Base-by-base conservation (phyloP, 371 early-diverging fungal species). In the Gilbertella persicaria region DNA sequence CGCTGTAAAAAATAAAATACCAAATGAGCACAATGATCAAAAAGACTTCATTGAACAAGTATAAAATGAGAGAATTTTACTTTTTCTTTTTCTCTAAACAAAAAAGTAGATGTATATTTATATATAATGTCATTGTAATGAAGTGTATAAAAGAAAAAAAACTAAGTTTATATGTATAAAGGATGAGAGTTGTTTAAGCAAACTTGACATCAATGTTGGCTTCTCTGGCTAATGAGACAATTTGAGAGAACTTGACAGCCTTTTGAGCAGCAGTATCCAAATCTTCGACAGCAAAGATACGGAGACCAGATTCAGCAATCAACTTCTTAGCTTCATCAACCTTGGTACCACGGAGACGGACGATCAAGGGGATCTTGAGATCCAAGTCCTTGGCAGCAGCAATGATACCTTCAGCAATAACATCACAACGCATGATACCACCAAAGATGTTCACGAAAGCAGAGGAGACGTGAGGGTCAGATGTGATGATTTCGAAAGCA, bases 401-500 rank as follows among this genome's bases (percentile, higher is more conserved):
- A 73, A 99, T 94, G 72, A 99, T 95, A 67, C 98, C 99, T 79
- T 96, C 85, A 37, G 99, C 98, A 80, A 97, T 96, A 55, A 96
- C 87, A 75, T 97, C 97, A 79, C 98, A 99, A 60, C 96, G 89
- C 97, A 97, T 97, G 69, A 98, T 99, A 62, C 98, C 99, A 62
- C 99, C 98, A 68, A 99, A 99, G 67, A 99, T 99, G 84, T 99
- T 99, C 73, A 97, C 97, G 60, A 99, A 90, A 62, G 97, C 96
- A 52, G 97, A 94, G n/a, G 93, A 87, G 25, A 83, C 93, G 33
- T 83, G 85, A 21, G 96, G 92, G 63, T 99, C 99, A 30, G 94
- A 91, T 62, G 90, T 87, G 70, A 99, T 96, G 62, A 99, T 96
- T 82, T 97, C 96, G 82, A 99, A 97, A 35, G 99, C 99, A 71